phyloP scores from a whole-genome alignment of 257 asterid species.

The Nicotiana obtusifolia region DNA sequence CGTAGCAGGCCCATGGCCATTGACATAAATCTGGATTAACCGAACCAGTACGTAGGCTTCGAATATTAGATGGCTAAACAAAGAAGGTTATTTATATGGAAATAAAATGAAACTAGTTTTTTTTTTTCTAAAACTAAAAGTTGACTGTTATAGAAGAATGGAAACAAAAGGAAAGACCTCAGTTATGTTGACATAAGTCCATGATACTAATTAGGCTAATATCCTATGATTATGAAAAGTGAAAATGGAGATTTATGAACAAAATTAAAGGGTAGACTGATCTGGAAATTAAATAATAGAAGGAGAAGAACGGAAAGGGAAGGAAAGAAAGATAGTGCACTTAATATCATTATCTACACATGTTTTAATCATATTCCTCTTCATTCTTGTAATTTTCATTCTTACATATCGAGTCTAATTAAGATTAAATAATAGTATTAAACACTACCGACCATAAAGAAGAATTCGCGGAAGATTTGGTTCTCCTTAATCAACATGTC shows the following conservation, averaged over 20 bases:
- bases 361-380: not conserved
- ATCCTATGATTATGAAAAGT: not conserved
- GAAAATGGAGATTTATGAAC: not conserved
- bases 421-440: not conserved
- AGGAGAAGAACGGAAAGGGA: not conserved
- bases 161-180: not conserved
- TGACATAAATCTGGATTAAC: not conserved
- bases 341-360: not conserved
- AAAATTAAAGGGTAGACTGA: not conserved
- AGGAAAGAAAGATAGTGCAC: not conserved
- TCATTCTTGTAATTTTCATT: not conserved
- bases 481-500: not conserved
- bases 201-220: not conserved
- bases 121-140: not conserved
- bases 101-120: not conserved
- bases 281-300: not conserved
- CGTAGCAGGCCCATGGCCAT: too few relatives aligned
- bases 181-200: not conserved
- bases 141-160: not conserved
- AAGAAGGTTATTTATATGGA: not conserved
- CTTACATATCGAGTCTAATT: not conserved
- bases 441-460: not conserved
- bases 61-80: not conserved
- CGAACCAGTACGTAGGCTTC: too few relatives aligned
- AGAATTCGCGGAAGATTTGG: not conserved